Base-by-base conservation (phyloP, 192 early-diverging fungal genomes). In the Dispira simplex region DNA sequence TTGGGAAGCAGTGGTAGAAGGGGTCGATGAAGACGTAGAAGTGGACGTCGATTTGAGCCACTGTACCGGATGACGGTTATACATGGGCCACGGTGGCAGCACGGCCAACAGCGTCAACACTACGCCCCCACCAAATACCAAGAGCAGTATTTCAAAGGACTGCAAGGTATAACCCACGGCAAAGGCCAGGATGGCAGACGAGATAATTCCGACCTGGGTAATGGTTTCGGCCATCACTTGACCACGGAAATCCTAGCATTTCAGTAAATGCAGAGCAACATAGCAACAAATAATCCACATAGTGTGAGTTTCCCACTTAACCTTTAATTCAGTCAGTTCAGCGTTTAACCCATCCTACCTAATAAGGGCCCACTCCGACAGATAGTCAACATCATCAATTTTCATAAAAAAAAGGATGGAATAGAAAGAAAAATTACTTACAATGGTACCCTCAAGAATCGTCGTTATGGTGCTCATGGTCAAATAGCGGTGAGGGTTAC, bases 141-240 rank as follows among this genome's bases (percentile, higher is more conserved):
- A 21, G 14, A 56, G 54, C 1, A 56, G 54, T 14, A 14, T 14
- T 25, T 56, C 54, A 28, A 56, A 56, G 20, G 54, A 56, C 54
- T 56, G 54, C 25, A 56, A 56, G 18, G 28, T 3, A 14, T 56
- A 28, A 3, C 54, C 54, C 3, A 56, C 54, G 23, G 18, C 54
- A 56, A 56, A 56, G 54, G 54, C 54, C 54, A 56, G 54, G 9
- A 56, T 28, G 54, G 54, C 54, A 1, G 54, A 21, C 54, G 28
- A 12, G 13, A 56, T 25, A 25, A 56, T 56, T 14, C 54, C 54
- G 25, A 56, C 25, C 21, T 56, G 54, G 18, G 54, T 56, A 25
- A 56, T 9, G 16, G 13, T 14, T 25, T 56, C 54, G 20, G 54
- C 54, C 20, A 56, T 21, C 18, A 56, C 54, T 26, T 56, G 54